Evolutionary conservation across 2,329 filamentous ascomycete species (phyloP).

Genomic region (Colletotrichum euphorbiae): DNA sequence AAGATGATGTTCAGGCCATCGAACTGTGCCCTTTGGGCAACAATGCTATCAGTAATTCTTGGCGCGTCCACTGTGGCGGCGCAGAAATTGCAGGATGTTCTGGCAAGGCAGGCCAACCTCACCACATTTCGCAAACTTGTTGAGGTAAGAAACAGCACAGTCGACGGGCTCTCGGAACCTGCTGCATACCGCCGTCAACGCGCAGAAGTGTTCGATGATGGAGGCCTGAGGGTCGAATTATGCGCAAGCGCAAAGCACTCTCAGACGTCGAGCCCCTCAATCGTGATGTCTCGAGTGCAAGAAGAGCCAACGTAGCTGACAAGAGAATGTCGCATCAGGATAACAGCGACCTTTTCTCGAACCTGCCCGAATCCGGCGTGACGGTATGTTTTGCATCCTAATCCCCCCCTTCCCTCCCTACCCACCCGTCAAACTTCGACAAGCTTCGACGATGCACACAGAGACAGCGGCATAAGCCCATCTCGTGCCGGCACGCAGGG

Average conservation of each 20-base stretch:
- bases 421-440: slow-evolving; percentile 7
- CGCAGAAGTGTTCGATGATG: not conserved
- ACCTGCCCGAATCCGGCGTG: slow-evolving; percentile 57
- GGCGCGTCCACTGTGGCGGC: slow-evolving; percentile 39
- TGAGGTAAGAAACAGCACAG: slow-evolving; percentile 47
- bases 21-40: not conserved
- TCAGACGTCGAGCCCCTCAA: not conserved
- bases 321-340: slow-evolving; percentile 44
- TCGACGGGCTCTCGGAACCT: not conserved
- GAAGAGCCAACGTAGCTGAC: not conserved
- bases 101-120: slow-evolving; percentile 55
- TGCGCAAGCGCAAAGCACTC: slow-evolving; percentile 28
- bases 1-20: slow-evolving; percentile 7
- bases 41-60: slow-evolving; percentile 8
- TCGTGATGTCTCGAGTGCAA: not conserved
- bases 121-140: slow-evolving; percentile 58
- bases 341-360: slow-evolving; percentile 57
- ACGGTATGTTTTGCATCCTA: slow-evolving; percentile 51
- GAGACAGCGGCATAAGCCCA: not conserved
- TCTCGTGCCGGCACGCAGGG: slow-evolving; percentile 1
- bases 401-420: no score
- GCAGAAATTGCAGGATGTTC: slow-evolving; percentile 54
- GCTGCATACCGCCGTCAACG: not conserved
- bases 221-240: slow-evolving; percentile 24
- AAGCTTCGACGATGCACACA: slow-evolving; percentile 4